A percentile compares a stretch with the other conserved stretches of the same genome.
These are phyloP conservation scores for Phlegmacium glaucopus DNA, from an alignment of 768 basidiomycete genomes.

Conservation along the genomic window DNA sequence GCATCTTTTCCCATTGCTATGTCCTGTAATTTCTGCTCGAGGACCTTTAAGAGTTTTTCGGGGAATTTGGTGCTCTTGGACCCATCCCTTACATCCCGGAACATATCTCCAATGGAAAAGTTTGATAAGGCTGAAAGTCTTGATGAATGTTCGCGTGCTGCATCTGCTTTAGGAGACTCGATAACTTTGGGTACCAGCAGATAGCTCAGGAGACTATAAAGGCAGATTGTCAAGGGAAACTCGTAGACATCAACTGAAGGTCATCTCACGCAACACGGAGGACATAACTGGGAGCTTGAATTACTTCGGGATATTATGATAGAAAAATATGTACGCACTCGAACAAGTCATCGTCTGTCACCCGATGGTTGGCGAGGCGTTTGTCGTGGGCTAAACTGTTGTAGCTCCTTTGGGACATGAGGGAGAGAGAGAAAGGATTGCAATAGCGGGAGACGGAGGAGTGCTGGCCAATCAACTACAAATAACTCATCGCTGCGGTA, in stretches of 20 bases:
- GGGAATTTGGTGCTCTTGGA: constrained; percentile 90
- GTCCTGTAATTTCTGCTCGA: constrained; percentile 86
- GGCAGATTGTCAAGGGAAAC: constrained; percentile 10
- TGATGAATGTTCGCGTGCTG: constrained; percentile 63
- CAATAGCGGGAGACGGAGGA: no score
- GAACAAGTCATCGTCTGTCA: constrained; percentile 84
- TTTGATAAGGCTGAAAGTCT: constrained; percentile 68
- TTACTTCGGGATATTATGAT: constrained; percentile 2
- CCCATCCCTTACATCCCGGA: constrained; percentile 74
- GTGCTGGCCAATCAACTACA: no score
- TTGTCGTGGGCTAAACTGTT: constrained; percentile 67
- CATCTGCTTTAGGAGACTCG: constrained; percentile 34
- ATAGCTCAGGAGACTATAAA: constrained; percentile 66
- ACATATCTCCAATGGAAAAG: constrained; percentile 72
- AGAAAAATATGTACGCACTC: constrained; percentile 45
- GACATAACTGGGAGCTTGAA: constrained; percentile 52
- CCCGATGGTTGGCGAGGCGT: constrained; percentile 70
- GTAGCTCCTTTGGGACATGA: constrained; percentile 76
- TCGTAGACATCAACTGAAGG: constrained; percentile 6
- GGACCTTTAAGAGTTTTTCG: constrained; percentile 86
- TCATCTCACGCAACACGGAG: constrained; percentile 76
- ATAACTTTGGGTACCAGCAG: constrained; percentile 59
- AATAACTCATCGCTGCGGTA: no score
- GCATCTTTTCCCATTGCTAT: constrained; percentile 93
- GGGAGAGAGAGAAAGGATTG: background rate